Evolutionary conservation across 2,329 filamentous ascomycete genomes (phyloP).

Genomic region (Venturia effusa): DNA sequence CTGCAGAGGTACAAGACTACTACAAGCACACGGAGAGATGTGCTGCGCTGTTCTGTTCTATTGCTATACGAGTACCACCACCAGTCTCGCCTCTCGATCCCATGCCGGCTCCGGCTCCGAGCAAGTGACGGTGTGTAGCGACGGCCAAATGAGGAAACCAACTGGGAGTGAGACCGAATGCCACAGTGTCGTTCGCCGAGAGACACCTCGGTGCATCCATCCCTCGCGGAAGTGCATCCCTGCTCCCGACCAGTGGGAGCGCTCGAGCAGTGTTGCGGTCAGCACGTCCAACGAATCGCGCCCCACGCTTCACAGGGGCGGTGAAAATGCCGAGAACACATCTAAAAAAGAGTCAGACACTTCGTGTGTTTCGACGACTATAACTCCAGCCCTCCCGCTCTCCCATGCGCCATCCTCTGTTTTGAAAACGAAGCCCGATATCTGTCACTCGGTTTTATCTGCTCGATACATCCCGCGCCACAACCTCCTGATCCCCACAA

Average conservation of each 20-base stretch:
- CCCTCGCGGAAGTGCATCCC: neutral
- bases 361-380: neutral
- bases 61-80: no score
- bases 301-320: neutral
- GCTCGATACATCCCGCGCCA: neutral
- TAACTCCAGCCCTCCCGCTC: neutral
- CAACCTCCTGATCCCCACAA: neutral
- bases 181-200: neutral
- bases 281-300: neutral
- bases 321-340: constrained; percentile 1
- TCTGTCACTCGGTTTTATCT: neutral
- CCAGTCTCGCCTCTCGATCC: no score
- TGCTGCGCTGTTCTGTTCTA: neutral
- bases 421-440: neutral
- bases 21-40: neutral
- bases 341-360: constrained; percentile 3
- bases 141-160: neutral
- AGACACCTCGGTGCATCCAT: neutral
- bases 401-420: neutral
- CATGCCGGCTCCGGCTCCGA: no score
- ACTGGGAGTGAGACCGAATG: neutral
- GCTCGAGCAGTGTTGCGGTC: neutral
- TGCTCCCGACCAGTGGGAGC: neutral
- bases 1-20: no score
- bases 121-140: neutral